These are phyloP conservation scores for Chaetomium fimeti DNA, from an alignment of 495 filamentous ascomycete species.

Conservation along the genomic window DNA sequence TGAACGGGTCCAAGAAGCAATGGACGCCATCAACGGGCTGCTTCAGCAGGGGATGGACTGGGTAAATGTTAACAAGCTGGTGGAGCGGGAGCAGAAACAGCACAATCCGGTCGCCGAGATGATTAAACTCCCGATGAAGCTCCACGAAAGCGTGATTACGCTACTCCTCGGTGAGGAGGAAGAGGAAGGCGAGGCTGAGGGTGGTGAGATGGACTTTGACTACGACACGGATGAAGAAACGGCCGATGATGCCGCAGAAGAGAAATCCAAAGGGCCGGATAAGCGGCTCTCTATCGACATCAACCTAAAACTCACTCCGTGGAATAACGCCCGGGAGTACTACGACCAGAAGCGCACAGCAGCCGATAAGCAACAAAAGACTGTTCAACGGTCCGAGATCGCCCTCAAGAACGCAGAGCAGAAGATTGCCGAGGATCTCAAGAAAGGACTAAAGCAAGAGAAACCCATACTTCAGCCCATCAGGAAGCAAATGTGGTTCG, in stretches of 20 bases:
- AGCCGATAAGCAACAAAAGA: conserved; percentile 82
- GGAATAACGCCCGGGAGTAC: conserved; percentile 86
- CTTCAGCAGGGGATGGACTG: conserved; percentile 95
- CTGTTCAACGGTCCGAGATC: conserved; percentile 73
- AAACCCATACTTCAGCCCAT: conserved; percentile 84
- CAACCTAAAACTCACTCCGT: conserved; percentile 75
- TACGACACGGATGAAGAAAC: conserved; percentile 66
- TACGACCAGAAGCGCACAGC: conserved; percentile 84
- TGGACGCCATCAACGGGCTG: conserved; percentile 83
- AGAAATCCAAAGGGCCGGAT: conserved; percentile 44
- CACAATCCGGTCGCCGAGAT: conserved; percentile 83
- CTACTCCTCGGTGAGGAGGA: conserved; percentile 70
- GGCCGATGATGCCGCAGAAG: conserved; percentile 56
- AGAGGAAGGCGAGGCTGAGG: conserved; percentile 45
- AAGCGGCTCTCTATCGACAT: conserved; percentile 72
- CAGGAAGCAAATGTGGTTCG: conserved; percentile 84
- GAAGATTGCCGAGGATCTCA: conserved; percentile 82
- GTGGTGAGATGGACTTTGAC: conserved; percentile 53
- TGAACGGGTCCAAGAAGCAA: conserved; percentile 85
- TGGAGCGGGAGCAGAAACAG: conserved; percentile 77
- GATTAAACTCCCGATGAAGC: conserved; percentile 83
- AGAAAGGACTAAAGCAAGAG: conserved; percentile 84
- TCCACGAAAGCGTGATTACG: conserved; percentile 85
- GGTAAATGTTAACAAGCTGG: conserved; percentile 81
- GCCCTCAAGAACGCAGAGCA: conserved; percentile 86